Conservation (phyloP, 129 eudicot species). For the Tagetes erecta region DNA sequence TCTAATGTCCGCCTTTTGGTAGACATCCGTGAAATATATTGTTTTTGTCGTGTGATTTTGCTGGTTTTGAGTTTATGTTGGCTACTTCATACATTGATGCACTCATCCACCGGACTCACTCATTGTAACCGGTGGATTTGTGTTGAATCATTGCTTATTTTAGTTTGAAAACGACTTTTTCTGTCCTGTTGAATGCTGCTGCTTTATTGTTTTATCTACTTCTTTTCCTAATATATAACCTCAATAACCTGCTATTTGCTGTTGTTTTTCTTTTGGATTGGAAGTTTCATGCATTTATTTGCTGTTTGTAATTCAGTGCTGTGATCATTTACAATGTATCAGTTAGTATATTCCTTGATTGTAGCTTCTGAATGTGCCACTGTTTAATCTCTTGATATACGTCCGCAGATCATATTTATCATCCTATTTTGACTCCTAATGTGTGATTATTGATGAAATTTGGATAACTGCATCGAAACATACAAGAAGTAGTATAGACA, state of each 20-base stretch:
- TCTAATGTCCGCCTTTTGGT: slow-evolving; percentile 3
- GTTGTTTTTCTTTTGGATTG: slow-evolving; percentile 7
- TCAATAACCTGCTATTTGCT: neutral
- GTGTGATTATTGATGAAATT: neutral
- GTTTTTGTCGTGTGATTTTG: slow-evolving; percentile 2
- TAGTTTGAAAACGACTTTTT: slow-evolving; percentile 11
- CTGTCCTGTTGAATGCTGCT: neutral
- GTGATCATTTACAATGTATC: neutral
- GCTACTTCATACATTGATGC: slow-evolving; percentile 1
- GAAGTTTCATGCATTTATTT: slow-evolving; percentile 11
- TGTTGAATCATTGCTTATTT: neutral
- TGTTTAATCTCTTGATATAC: slow-evolving; percentile 1
- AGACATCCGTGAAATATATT: neutral
- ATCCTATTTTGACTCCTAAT: neutral
- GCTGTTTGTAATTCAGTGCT: neutral
- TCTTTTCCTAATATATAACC: neutral
- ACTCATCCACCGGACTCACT: slow-evolving; percentile 5
- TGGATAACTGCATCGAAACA: neutral
- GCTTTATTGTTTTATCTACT: neutral
- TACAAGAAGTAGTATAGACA: neutral
- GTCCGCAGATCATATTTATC: neutral
- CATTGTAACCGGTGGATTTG: neutral
- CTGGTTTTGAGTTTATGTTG: slow-evolving; percentile 21
- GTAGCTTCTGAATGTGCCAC: neutral
- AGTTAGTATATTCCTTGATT: neutral